Evolutionary conservation across 1,284 basidiomycete genomes (phyloP), one percentile per base, ranked within the genome.

Genomic region (Sutorius eximius): DNA sequence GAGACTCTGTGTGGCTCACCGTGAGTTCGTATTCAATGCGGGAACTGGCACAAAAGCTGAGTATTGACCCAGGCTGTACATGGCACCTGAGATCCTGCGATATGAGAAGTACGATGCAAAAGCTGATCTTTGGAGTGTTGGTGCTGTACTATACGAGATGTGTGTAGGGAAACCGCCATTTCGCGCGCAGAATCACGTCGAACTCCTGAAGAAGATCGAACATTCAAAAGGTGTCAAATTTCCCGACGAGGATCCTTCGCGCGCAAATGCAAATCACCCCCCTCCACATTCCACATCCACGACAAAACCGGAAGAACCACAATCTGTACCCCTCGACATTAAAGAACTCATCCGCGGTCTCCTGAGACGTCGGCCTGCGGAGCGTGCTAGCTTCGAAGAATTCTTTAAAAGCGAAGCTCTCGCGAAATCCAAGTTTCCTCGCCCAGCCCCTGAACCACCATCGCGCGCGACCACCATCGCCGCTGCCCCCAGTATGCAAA

Each of bases 21-120:
- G 86, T 93, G 68, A 72, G 91, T 81, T 27, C 12, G 2, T 45
- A 24, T 29, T 34, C 50, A 5, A n/a, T 13, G 30, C 11, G 12
- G 11, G 16, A 33, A n/a, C 10, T 40, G 6, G 20, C 40, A 6
- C n/a, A 34, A 22, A 32, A 22, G 44, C 40, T 67, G 15, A 70
- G 1, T 36, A 27, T 40, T 38, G 51, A 27, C 33, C 20, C 32
- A 93, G 91, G 45, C 75, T 99, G 32, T 99, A 99, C 75, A 99
- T 99, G 96, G 96, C 97, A 0, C 96, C 96, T 0, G 96, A 99
- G 74, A 99, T 99, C 60, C 77, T 99, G 18, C 85, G 93, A 20
- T 98, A 98, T 71, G 91, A 99, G 75, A 97, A 96, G 73, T 98
- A 99, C 72, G 95, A 98, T 70, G 95, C 95, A 24, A 98, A 95